Conservation (phyloP, 192 early-diverging fungal species). For the Entophlyctis luteolus region DNA sequence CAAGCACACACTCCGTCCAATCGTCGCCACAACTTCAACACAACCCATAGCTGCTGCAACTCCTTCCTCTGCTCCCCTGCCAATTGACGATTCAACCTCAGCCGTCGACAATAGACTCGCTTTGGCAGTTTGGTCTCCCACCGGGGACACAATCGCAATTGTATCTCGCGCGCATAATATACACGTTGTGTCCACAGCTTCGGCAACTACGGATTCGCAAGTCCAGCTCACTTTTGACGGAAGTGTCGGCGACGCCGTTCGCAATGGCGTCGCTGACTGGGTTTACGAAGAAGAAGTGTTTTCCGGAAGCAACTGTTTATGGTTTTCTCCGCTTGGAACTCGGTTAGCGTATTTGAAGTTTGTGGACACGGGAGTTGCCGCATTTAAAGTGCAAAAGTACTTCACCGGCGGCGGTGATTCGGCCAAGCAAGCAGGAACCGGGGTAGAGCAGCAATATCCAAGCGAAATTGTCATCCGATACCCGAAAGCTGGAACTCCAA, state of each 20-base stretch:
- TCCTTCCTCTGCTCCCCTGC: too few species aligned
- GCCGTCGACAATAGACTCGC: too few species aligned
- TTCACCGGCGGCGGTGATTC: not conserved
- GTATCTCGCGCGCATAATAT: too few species aligned
- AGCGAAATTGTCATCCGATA: constrained; percentile 73
- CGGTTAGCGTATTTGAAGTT: constrained; percentile 80
- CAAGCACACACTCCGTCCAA: constrained; percentile 49
- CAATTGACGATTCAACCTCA: too few species aligned
- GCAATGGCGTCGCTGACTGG: constrained; percentile 97
- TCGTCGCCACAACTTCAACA: too few species aligned
- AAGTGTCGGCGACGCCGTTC: constrained; percentile 64
- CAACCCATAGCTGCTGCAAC: too few species aligned
- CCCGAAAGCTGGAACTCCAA: constrained; percentile 77
- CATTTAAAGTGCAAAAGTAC: constrained; percentile 72
- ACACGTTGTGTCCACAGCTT: too few species aligned
- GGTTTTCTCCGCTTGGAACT: constrained; percentile 83
- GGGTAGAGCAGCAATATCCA: constrained; percentile 63
- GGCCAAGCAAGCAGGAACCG: too few species aligned
- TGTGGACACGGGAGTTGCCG: constrained; percentile 78
- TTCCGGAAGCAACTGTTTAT: constrained; percentile 59
- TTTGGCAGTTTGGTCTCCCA: constrained; percentile 75
- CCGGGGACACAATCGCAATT: constrained; percentile 70
- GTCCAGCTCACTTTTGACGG: constrained; percentile 83
- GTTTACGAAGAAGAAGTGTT: constrained; percentile 97
- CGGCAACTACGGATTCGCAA: constrained; percentile 47